Evolutionary conservation across 192 early-diverging fungal species (phyloP), one percentile per base, ranked within the genome.

Genomic region (Kickxella alabastrina): DNA sequence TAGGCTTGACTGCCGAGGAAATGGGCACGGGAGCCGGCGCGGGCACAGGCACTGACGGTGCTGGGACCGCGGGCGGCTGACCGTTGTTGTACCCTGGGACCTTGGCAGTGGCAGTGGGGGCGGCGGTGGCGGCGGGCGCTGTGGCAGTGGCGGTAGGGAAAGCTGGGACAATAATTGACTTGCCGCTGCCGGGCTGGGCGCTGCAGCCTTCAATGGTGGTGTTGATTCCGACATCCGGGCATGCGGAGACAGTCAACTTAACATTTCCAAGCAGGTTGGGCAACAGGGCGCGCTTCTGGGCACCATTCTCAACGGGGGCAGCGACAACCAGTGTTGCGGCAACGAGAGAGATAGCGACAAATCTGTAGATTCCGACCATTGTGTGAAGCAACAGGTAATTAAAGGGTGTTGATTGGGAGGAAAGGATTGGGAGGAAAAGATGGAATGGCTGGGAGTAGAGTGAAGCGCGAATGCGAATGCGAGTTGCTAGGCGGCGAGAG

Each of bases 221-320:
- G 29, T 60, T 60, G 34, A 73, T 34, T 2, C 29, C 59, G 36
- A 60, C 44, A 26, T 73, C 70, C 1, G 70, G 70, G 59, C 70
- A 73, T 17, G 70, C 70, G 6, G 70, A 57, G 10, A 51, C 57
- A 14, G 17, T 43, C 27, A 73, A 49, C 6, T 65, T 51, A 28
- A 73, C 18, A 38, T 73, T 73, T 19, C 70, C 70, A n/a, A 73
- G 63, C 39, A 73, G 54, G 17, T 62, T 63, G 0, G 70, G 70
- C 24, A 73, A 19, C 36, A 73, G 43, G 1, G 70, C 69, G 12
- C 68, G 68, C 49, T 64, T 55, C 9, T 49, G 23, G 15, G 32
- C 47, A 10, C 28, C 22, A 24, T 32, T 39, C 25, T 29, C 49
- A 17, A 49, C 54, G 17, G 57, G 42, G n/a, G 49, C 48, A 13